A percentile compares a stretch with the other conserved stretches of the same genome.
Evolutionary conservation across 371 early-diverging fungal species (phyloP).

Genomic region (Blakeslea trispora): DNA sequence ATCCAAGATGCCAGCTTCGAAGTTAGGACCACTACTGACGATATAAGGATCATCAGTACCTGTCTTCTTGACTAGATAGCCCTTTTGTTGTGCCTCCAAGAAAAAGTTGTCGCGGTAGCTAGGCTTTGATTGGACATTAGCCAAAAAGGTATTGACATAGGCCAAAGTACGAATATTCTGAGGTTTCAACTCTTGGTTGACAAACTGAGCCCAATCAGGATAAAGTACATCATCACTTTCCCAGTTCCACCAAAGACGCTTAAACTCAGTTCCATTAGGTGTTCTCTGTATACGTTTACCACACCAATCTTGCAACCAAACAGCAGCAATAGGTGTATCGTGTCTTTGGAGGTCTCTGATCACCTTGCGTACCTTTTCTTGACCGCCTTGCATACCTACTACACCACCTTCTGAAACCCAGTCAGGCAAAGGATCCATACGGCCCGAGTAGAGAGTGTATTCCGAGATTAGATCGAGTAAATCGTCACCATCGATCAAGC

Average conservation of each 20-base stretch:
- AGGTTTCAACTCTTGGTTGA: slow-evolving; percentile 19
- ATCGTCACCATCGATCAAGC: slow-evolving; percentile 29
- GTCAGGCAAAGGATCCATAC: slow-evolving; percentile 43
- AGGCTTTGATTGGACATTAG: slow-evolving; percentile 29
- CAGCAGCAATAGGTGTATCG: slow-evolving; percentile 38
- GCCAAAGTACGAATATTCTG: slow-evolving; percentile 25
- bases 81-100: slow-evolving; percentile 26
- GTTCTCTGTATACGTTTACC: slow-evolving; percentile 40
- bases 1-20: slow-evolving; percentile 37
- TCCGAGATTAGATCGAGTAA: slow-evolving; percentile 42
- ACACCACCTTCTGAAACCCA: slow-evolving; percentile 45
- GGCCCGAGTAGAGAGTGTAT: slow-evolving; percentile 44
- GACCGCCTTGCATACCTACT: slow-evolving; percentile 47
- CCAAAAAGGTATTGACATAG: slow-evolving; percentile 43
- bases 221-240: slow-evolving; percentile 38
- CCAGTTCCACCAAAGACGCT: slow-evolving; percentile 53
- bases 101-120: slow-evolving; percentile 24
- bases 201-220: slow-evolving; percentile 41
- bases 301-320: slow-evolving; percentile 51
- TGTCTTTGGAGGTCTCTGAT: slow-evolving; percentile 25
- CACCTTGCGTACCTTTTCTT: slow-evolving; percentile 32
- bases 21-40: slow-evolving; percentile 24
- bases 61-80: slow-evolving; percentile 30
- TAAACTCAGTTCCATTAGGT: slow-evolving; percentile 20
- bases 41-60: slow-evolving; percentile 9